Conservation (phyloP, 1,284 basidiomycete species). For the Dichomitus squalens region DNA sequence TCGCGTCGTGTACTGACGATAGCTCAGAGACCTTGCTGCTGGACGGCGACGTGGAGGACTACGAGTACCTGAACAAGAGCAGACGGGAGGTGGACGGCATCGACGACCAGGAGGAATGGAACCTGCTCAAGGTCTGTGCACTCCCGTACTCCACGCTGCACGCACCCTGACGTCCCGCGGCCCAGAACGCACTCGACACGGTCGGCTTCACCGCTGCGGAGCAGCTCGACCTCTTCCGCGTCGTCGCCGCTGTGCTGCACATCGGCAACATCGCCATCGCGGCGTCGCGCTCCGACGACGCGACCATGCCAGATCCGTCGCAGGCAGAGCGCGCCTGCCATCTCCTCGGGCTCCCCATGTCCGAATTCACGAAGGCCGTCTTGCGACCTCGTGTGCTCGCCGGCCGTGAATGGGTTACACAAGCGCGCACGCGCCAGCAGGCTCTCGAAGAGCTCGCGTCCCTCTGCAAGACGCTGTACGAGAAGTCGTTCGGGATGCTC, state of each 20-base stretch:
- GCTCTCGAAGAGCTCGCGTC: slow-evolving; percentile 92
- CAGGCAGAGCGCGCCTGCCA: slow-evolving; percentile 93
- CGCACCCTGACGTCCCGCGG: not conserved
- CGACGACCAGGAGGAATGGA: slow-evolving; percentile 92
- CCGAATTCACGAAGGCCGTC: slow-evolving; percentile 89
- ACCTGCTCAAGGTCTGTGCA: slow-evolving; percentile 62
- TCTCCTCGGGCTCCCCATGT: slow-evolving; percentile 88
- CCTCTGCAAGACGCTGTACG: slow-evolving; percentile 95
- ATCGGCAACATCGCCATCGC: slow-evolving; percentile 92
- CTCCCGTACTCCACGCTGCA: not conserved
- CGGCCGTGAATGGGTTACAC: slow-evolving; percentile 96
- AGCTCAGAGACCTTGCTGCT: slow-evolving; percentile 74
- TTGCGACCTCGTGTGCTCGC: slow-evolving; percentile 90
- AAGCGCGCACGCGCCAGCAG: slow-evolving; percentile 90
- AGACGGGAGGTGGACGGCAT: slow-evolving; percentile 93
- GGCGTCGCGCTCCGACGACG: slow-evolving; percentile 85
- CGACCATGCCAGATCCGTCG: slow-evolving; percentile 79
- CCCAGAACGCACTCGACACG: slow-evolving; percentile 76
- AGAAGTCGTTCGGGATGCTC: slow-evolving; percentile 93
- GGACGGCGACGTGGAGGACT: slow-evolving; percentile 78
- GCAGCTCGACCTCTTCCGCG: slow-evolving; percentile 92
- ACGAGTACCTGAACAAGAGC: slow-evolving; percentile 91
- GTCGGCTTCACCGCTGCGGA: slow-evolving; percentile 88
- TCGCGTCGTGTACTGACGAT: not conserved
- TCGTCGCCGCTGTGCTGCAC: slow-evolving; percentile 93